Conservation (phyloP, 345 rosid genomes). For the Anastatica hierochuntica region DNA sequence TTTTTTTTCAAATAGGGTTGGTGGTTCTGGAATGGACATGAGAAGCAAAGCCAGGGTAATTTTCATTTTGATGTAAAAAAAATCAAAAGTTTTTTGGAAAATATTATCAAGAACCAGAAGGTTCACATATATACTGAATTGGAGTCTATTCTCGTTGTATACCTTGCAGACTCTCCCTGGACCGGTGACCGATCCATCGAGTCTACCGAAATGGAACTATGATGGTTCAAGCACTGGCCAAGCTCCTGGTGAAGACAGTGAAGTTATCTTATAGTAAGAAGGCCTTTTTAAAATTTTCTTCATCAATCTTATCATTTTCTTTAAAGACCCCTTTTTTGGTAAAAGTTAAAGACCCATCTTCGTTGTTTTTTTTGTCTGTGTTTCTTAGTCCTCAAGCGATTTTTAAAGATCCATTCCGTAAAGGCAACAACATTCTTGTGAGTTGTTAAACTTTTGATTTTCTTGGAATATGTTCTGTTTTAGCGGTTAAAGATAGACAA, state of each 20-base stretch:
- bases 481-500: too few relatives aligned
- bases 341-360: background rate
- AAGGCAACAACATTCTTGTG: conserved; percentile 71
- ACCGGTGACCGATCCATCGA: conserved; percentile 45
- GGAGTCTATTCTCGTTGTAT: background rate
- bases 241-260: conserved; percentile 71
- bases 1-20: conserved; percentile 38
- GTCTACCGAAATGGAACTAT: conserved; percentile 74
- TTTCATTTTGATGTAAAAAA: too few relatives aligned
- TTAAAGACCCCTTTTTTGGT: too few relatives aligned
- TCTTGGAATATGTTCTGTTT: too few relatives aligned
- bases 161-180: conserved; percentile 53
- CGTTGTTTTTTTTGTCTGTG: background rate
- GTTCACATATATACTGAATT: too few relatives aligned
- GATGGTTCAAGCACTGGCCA: conserved; percentile 78
- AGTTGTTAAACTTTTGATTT: too few relatives aligned
- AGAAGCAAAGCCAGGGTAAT: conserved; percentile 71
- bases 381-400: conserved; percentile 53
- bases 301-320: too few relatives aligned
- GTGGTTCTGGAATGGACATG: conserved; percentile 70
- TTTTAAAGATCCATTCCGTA: conserved; percentile 61
- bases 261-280: conserved; percentile 67
- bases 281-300: conserved; percentile 1
- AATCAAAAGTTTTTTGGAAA: too few relatives aligned
- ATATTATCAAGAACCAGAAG: too few relatives aligned